Evolutionary conservation across 805 yeast genomes (phyloP).

Genomic region (Hanseniaspora jakobsenii): DNA sequence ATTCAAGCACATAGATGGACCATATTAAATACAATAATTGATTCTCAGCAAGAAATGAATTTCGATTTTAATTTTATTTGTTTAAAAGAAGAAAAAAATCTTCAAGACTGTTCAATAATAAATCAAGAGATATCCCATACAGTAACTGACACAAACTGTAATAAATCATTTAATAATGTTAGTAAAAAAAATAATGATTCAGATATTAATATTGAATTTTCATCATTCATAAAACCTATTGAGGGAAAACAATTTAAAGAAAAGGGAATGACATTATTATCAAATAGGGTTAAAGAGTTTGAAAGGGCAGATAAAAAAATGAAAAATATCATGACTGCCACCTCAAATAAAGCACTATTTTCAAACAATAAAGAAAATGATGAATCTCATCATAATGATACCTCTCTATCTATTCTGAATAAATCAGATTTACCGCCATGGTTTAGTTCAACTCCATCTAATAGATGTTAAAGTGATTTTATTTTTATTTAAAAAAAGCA

Average conservation of each 20-base stretch:
- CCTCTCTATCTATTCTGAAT: conserved; percentile 6
- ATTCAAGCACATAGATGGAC: background rate
- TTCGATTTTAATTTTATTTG: conserved; percentile 10
- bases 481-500: no score
- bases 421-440: conserved; percentile 14
- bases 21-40: conserved; percentile 10
- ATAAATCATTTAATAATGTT: background rate
- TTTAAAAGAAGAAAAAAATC: background rate
- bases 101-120: conserved; percentile 7
- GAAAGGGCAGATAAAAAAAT: conserved; percentile 1
- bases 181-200: background rate
- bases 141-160: background rate
- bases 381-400: background rate
- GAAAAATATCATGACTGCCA: conserved; percentile 1
- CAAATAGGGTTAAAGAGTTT: conserved; percentile 6
- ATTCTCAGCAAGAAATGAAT: conserved; percentile 4
- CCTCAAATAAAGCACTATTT: conserved; percentile 6
- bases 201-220: background rate
- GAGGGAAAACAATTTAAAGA: background rate
- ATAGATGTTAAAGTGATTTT: no score
- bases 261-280: background rate
- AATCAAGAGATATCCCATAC: background rate
- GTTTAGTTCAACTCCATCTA: conserved; percentile 7
- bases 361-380: background rate
- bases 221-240: background rate